Base-by-base conservation (phyloP, 2,329 filamentous ascomycete genomes). In the Aspergillaceae sp. region DNA sequence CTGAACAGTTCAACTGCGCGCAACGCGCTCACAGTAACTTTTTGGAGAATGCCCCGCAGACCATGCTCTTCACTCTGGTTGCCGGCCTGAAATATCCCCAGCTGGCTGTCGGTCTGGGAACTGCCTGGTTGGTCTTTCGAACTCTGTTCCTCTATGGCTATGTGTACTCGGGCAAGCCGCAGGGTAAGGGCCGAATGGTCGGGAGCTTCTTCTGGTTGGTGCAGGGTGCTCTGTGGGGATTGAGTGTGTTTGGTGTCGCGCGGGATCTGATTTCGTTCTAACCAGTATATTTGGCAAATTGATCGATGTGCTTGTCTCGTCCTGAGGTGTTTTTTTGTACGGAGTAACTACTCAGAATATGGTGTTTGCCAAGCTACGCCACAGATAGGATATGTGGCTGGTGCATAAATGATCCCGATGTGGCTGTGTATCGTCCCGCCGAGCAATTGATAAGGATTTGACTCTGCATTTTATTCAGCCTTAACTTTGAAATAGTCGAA, bases 21-120 rank as follows among this genome's bases (percentile, higher is more conserved):
- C 76, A 79, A 55, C 70, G 77, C 52, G 72, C 75, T 11, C 77
- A 80, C 67, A 68, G 70, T 58, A 82, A 83, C 64, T 80, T 74
- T 64, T 64, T 76, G 53, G 80, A 83, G 66, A 79, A 80, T 62
- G 71, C 76, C 50, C 56, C 73, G 2, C 69, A 72, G 45, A 72
- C 73, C 4, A 69, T 79, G 40, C 65, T 73, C 28, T 70, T 70
- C 41, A 68, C 77, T 56, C 64, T 82, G 11, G 68, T 81, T 45
- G 69, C 74, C 0, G 79, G 79, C 2, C 54, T 82, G 45, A 66
- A 66, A 50, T 79, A 74, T 59, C 79, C 79, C 0, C 56, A 68
- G 29, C 61, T 70, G 3, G 65, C 73, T 2, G 64, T 73, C 0
- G 63, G 61, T 3, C 50, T 78, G 41, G 75, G 76, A 6, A 61